These are phyloP conservation scores for Aspergillus hortae DNA, from an alignment of 2,329 filamentous ascomycete species.

Conservation along the genomic window DNA sequence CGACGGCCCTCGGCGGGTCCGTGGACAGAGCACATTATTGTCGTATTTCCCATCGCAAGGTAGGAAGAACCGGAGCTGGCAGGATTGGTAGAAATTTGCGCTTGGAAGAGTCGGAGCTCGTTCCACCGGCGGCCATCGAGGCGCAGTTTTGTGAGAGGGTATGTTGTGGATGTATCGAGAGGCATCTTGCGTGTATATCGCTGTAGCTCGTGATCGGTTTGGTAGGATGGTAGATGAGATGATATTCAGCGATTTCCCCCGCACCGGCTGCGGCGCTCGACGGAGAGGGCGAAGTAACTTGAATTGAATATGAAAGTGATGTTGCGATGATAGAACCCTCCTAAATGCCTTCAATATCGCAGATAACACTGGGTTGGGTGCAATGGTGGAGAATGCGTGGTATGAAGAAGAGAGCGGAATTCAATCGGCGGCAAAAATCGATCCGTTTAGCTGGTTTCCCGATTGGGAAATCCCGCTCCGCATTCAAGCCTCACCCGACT, in stretches of 20 bases:
- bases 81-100: constrained; percentile 87
- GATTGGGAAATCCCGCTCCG: constrained; percentile 2
- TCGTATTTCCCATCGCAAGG: constrained; percentile 95
- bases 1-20: constrained; percentile 72
- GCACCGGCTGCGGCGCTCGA: neutral
- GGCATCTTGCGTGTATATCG: constrained; percentile 61
- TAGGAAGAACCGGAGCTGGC: constrained; percentile 91
- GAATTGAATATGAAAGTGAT: neutral
- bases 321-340: too few relatives aligned
- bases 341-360: too few relatives aligned
- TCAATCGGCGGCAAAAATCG: constrained; percentile 5
- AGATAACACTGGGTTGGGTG: neutral
- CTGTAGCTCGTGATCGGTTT: neutral
- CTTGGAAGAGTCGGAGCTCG: constrained; percentile 83
- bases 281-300: neutral
- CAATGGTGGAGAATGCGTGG: neutral
- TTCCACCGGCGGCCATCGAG: constrained; percentile 92
- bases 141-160: constrained; percentile 78
- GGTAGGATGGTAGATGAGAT: neutral
- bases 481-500: constrained; percentile 11
- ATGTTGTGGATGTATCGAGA: constrained; percentile 88
- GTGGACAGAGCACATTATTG: constrained; percentile 87
- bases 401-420: neutral
- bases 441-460: constrained; percentile 9
- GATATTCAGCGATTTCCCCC: neutral